Base-by-base conservation (phyloP, 73 alveolate genomes). In the Paramecium sonneborni region DNA sequence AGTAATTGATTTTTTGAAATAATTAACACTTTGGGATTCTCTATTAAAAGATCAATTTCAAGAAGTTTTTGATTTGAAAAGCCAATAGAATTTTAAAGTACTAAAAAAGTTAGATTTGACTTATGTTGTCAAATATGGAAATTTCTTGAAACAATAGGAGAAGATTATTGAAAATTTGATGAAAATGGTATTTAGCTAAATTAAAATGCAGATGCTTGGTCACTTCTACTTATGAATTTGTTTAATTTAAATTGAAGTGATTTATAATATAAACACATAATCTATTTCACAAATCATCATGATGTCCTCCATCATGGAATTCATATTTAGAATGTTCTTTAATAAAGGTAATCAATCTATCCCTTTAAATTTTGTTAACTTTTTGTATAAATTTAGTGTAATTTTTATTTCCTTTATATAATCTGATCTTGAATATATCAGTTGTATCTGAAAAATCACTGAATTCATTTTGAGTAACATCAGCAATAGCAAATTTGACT, bases 201-300 rank as follows among this genome's bases (percentile, higher is more conserved):
- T 6, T 56, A n/a, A n/a, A 56, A 9, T 12, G 6, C 15, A 7
- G 57, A 0, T 68, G 56, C 44, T 28, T 68, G 85, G 85, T 24
- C 74, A 9, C 32, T 56, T 8, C 18, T 56, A 56, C 15, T 30
- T 30, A 30, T 32, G 30, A 69, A 14, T 30, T 21, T 69, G 46
- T 32, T 6, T 8, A 21, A 67, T 67, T 67, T 5, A 20, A 69
- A 57, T 3, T 28, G 18, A 57, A 15, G 15, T 57, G 37, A 57
- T 15, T 1, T 24, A 8, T 21, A 32, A 62, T 62, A 3, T 1
- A 24, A 62, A 12, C 12, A 62, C 6, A 62, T 62, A 30, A 62
- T 62, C 24, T 72, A 72, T 72, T 18, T 79, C 90, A 79, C 55
- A 79, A 79, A 79, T 79, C 90, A 43, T 79, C 90, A 79, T 28